Percentiles rank a stretch among this genome's conserved stretches.
These are phyloP conservation scores for Pseudognaphalium luteoalbum DNA, from an alignment of 129 eudicot species.

Conservation along the genomic window DNA sequence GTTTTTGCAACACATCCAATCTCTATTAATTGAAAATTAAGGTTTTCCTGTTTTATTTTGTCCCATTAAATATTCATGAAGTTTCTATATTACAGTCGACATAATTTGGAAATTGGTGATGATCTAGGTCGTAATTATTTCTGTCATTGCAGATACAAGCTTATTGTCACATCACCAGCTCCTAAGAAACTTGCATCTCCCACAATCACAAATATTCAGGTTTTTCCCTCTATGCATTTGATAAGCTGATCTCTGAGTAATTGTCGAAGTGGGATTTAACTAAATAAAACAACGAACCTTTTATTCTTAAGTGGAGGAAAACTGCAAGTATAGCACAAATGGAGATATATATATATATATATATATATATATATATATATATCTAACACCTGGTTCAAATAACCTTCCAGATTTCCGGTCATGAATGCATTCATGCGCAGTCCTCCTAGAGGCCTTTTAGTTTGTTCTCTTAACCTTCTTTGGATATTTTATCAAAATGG, in stretches of 20 bases:
- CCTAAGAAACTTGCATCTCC: slow-evolving; percentile 89
- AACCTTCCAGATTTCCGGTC: slow-evolving; percentile 1
- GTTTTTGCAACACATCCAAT: not conserved
- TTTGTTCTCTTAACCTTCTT: no score
- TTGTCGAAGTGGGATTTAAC: not conserved
- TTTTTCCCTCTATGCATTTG: slow-evolving; percentile 25
- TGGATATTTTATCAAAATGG: not conserved
- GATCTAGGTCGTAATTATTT: slow-evolving; percentile 20
- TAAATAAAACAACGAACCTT: not conserved
- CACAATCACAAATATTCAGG: slow-evolving; percentile 86
- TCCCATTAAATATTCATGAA: not conserved
- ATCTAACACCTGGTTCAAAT: no score
- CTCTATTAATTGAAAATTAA: not conserved
- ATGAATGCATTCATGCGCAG: not conserved
- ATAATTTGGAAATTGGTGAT: slow-evolving; percentile 17
- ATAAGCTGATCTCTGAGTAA: no score
- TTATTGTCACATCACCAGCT: slow-evolving; percentile 73
- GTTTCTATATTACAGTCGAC: not conserved
- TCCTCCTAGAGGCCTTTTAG: slow-evolving; percentile 1
- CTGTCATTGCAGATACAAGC: slow-evolving; percentile 72
- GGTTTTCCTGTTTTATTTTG: not conserved
- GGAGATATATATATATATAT: no score
- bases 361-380: no score
- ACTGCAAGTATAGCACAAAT: no score
- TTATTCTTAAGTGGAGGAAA: not conserved